Base-by-base conservation (phyloP, 441 rosid species). In the Codiaeum variegatum region DNA sequence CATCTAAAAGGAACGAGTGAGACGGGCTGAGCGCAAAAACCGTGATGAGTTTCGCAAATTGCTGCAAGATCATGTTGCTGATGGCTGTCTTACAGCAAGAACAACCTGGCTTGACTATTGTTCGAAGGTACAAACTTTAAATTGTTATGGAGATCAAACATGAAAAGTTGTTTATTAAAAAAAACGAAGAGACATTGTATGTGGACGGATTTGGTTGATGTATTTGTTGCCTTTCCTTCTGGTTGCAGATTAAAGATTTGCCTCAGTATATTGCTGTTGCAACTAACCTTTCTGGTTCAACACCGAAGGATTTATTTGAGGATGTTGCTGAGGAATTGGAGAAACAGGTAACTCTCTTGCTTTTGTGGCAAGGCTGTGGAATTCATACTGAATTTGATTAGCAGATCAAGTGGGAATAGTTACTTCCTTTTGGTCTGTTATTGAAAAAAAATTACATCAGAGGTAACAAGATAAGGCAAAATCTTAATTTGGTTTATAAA, bases 301-400 rank as follows among this genome's bases (percentile, higher is more conserved):
- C 90, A 32, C 98, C 99, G 0, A 93, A 86, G 84, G 97, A 95
- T 77, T 86, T 95, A 87, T 95, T 93, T 77, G 99, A 93, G 82
- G 97, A 90, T 89, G 84, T 93, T 62, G 70, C 79, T 70, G 97
- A 91, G 81, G 97, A 91, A 66, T 80, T 93, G 80, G 97, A 93
- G 76, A 88, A 88, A 70, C 94, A 87, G 93, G 99, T 93, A 71
- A 73, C 31, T 65, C 55, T 34, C 65, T 12, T n/a, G 5, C 28
- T 9, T 34, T 36, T 3, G 42, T 62, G 13, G 42, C 66, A 32
- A 19, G 24, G 46, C 6, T 11, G 24, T 23, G 29, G 60, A 26
- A 6, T 24, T 21, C 15, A 5, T 55, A 28, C 60, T 55, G 29
- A 21, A 55, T 55, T 55, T 55, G 26, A 8, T 19, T 11, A 61